phyloP scores from a whole-genome alignment of 2,329 filamentous ascomycete species.

The Leptosphaerulina australis region DNA sequence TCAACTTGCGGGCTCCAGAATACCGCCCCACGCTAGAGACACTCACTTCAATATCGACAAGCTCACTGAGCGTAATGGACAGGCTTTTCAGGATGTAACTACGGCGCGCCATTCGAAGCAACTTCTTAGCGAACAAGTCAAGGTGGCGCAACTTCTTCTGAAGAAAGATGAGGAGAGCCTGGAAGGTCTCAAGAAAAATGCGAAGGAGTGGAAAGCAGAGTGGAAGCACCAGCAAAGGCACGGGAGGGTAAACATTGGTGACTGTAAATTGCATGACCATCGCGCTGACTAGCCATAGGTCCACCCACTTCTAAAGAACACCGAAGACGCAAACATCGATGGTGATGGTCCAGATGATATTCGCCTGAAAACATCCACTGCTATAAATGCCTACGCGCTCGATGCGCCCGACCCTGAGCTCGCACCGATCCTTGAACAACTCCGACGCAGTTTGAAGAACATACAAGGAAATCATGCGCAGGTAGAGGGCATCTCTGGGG shows the following conservation, averaged over 20 bases:
- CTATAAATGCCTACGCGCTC: conserved; percentile 27
- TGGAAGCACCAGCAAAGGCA: conserved; percentile 43
- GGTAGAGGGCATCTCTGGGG: conserved; percentile 44
- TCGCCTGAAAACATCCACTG: conserved; percentile 28
- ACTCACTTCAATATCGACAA: conserved; percentile 69
- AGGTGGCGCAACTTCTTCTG: conserved; percentile 56
- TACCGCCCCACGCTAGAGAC: conserved; percentile 62
- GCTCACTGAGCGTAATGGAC: conserved; percentile 63
- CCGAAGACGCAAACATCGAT: conserved; percentile 21
- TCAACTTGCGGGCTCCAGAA: conserved; percentile 67
- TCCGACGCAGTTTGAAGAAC: conserved; percentile 47
- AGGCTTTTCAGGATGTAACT: conserved; percentile 59
- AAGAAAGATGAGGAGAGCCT: conserved; percentile 37
- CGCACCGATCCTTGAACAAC: conserved; percentile 44
- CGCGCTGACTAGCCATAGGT: conserved; percentile 31
- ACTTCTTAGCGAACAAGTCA: conserved; percentile 64
- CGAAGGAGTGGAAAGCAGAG: conserved; percentile 36
- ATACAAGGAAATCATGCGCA: conserved; percentile 49
- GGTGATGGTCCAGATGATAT: conserved; percentile 44
- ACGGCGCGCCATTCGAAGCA: conserved; percentile 67
- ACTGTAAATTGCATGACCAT: conserved; percentile 18
- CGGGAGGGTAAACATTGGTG: conserved; percentile 31
- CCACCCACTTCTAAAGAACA: conserved; percentile 42
- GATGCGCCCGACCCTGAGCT: conserved; percentile 43
- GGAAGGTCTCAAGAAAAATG: conserved; percentile 38